These are phyloP conservation scores for Penicillium sp. DNA, from an alignment of 2,329 filamentous ascomycete species.

Conservation along the genomic window DNA sequence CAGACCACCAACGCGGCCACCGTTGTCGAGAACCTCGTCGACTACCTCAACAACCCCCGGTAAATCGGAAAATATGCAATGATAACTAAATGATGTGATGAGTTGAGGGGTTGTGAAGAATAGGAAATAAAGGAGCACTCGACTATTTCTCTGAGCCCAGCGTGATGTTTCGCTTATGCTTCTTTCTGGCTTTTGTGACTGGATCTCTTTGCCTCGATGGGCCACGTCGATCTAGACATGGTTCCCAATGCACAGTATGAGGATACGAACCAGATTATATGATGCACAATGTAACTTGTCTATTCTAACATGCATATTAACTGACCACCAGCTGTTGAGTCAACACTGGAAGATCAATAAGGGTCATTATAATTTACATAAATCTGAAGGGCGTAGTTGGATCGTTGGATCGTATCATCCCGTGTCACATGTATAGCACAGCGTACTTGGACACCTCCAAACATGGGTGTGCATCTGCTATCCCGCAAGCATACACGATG, in stretches of 20 bases:
- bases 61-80: slow-evolving; percentile 41
- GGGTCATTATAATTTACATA: slow-evolving; percentile 27
- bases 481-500: background rate
- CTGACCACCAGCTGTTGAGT: background rate
- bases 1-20: slow-evolving; percentile 73
- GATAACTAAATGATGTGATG: slow-evolving; percentile 18
- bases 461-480: background rate
- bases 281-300: slow-evolving; percentile 10
- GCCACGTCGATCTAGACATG: background rate
- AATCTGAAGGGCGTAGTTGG: background rate
- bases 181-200: slow-evolving; percentile 3
- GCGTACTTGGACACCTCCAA: background rate
- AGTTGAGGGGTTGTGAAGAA: slow-evolving; percentile 24
- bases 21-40: slow-evolving; percentile 77
- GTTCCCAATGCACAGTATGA: slow-evolving; percentile 2
- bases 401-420: slow-evolving; percentile 12
- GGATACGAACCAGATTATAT: slow-evolving; percentile 1
- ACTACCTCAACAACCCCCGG: slow-evolving; percentile 79
- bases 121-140: slow-evolving; percentile 24
- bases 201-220: slow-evolving; percentile 1
- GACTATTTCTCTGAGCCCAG: slow-evolving; percentile 7
- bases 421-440: background rate
- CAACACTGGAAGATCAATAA: slow-evolving; percentile 1
- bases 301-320: slow-evolving; percentile 19
- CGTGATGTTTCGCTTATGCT: slow-evolving; percentile 1